phyloP scores from a whole-genome alignment of 352 stramenopile genomes.

The Saprolegnia parasitica region DNA sequence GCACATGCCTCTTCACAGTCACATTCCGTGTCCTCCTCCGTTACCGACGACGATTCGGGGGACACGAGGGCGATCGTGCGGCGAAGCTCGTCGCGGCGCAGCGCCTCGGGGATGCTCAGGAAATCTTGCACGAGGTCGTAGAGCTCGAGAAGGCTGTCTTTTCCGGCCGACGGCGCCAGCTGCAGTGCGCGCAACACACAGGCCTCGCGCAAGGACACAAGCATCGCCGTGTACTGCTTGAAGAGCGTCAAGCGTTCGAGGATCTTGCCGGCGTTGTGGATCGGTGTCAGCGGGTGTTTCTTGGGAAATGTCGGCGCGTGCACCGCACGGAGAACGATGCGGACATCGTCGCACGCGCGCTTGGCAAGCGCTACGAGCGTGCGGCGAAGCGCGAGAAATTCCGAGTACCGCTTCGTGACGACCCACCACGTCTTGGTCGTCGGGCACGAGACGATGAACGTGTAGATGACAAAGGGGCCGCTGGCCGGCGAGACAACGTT shows the following conservation, averaged over 20 bases:
- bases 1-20: background rate
- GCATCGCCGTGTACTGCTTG: conserved; percentile 10
- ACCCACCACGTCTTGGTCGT: conserved; percentile 37
- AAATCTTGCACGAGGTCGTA: conserved; percentile 9
- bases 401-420: conserved; percentile 58
- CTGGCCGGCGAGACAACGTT: conserved; percentile 41
- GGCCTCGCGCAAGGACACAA: background rate
- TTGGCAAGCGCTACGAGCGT: conserved; percentile 36
- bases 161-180: background rate
- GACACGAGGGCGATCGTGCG: conserved; percentile 6
- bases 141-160: background rate
- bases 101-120: conserved; percentile 2
- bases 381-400: conserved; percentile 56
- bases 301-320: background rate
- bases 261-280: conserved; percentile 9
- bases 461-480: conserved; percentile 42
- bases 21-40: background rate
- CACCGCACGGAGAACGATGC: background rate
- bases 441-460: conserved; percentile 12
- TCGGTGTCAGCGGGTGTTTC: background rate
- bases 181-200: conserved; percentile 10
- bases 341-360: background rate
- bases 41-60: background rate
- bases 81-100: conserved; percentile 1
- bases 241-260: background rate